These are phyloP conservation scores for Rosa lucieae DNA, from an alignment of 306 rosid species.

Conservation along the genomic window DNA sequence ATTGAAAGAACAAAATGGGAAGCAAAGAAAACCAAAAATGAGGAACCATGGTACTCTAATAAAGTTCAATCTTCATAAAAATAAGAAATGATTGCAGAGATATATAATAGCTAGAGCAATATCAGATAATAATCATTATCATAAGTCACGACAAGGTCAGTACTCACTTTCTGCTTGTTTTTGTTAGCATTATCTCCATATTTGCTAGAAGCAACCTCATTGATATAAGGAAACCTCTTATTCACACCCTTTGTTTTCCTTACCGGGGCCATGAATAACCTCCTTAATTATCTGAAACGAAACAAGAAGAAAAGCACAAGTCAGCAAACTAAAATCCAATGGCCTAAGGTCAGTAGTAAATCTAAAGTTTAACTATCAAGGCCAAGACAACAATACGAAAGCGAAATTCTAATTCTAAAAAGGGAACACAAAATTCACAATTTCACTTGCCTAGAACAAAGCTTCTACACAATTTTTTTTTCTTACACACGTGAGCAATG, in stretches of 20 bases:
- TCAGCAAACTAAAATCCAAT: constrained; percentile 19
- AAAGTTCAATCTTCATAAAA: not conserved
- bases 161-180: constrained; percentile 60
- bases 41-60: not conserved
- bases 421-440: not conserved
- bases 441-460: not conserved
- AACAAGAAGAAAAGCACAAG: constrained; percentile 33
- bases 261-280: constrained; percentile 72
- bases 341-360: not conserved
- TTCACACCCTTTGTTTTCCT: constrained; percentile 75
- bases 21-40: not conserved
- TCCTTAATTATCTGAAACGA: constrained; percentile 45
- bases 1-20: not conserved
- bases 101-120: not conserved
- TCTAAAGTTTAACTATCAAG: not conserved
- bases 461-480: not conserved
- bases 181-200: constrained; percentile 54
- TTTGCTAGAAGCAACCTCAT: constrained; percentile 57
- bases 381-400: not conserved
- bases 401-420: not conserved
- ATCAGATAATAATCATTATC: constrained; percentile 36
- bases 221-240: constrained; percentile 57
- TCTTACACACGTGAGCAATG: not conserved
- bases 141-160: constrained; percentile 30
- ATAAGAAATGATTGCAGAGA: not conserved